These are phyloP conservation scores for Crithidia sp. DNA, from an alignment of 208 protist genomes.

Conservation along the genomic window DNA sequence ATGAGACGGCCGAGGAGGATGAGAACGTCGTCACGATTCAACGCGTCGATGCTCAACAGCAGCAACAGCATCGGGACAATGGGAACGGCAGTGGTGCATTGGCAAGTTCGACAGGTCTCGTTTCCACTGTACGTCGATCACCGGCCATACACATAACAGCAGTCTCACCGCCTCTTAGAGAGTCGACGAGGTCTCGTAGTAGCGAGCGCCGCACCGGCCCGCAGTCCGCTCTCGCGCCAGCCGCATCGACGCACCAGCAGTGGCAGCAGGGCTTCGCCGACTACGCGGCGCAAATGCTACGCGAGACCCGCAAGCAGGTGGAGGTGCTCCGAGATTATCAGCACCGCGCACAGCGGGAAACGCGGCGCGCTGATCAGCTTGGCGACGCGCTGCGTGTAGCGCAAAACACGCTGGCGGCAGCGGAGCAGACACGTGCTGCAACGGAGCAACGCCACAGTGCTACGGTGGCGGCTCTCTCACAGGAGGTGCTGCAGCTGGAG, in stretches of 20 bases:
- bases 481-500: constrained; percentile 28
- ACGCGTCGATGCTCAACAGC: not conserved
- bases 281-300: constrained; percentile 18
- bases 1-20: not conserved
- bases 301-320: constrained; percentile 27
- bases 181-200: too few species aligned
- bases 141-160: not conserved
- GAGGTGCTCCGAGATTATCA: constrained; percentile 22
- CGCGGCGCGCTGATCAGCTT: constrained; percentile 17
- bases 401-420: constrained; percentile 10
- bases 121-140: not conserved
- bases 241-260: not conserved
- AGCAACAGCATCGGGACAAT: not conserved
- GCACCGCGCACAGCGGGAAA: not conserved
- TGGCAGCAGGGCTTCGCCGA: constrained; percentile 27
- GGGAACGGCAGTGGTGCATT: too few species aligned
- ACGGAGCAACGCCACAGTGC: not conserved
- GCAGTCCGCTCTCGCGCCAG: too few species aligned
- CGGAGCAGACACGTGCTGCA: not conserved
- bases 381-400: not conserved
- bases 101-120: not conserved
- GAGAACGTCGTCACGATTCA: not conserved
- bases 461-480: constrained; percentile 4
- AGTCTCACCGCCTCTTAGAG: not conserved
- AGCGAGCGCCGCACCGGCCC: too few species aligned